phyloP scores from a whole-genome alignment of 805 yeast species.

The Monosporozyma aquatica region DNA sequence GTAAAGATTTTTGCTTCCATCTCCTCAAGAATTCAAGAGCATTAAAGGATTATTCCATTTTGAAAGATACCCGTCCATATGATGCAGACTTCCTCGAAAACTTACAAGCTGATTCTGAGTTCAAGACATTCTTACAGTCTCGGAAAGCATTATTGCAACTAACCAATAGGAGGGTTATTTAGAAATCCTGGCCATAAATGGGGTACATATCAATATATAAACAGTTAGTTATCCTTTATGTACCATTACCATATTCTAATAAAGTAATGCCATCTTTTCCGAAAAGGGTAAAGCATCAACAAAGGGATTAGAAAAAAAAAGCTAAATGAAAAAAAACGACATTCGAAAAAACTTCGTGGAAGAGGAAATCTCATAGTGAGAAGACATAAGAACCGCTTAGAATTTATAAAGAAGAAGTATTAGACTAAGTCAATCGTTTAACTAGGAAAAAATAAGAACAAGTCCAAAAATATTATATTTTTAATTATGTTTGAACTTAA shows the following conservation, averaged over 20 bases:
- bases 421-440: neutral
- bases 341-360: neutral
- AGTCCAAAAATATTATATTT: neutral
- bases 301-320: constrained; percentile 2
- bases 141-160: constrained; percentile 11
- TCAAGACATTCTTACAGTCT: neutral
- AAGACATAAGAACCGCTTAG: neutral
- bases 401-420: too few relatives aligned
- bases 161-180: constrained; percentile 16
- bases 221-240: neutral
- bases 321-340: neutral
- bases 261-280: constrained; percentile 6
- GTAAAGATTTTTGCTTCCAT: constrained; percentile 10
- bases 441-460: too few relatives aligned
- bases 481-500: constrained; percentile 6
- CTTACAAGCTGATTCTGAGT: neutral
- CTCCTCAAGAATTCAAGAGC: constrained; percentile 14
- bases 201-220: neutral
- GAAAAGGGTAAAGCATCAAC: constrained; percentile 16
- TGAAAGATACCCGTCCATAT: neutral
- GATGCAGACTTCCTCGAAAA: neutral
- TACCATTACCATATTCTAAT: neutral
- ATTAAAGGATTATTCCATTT: constrained; percentile 9
- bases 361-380: neutral
- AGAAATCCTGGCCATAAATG: neutral